These are phyloP conservation scores for Umbelopsis vinacea DNA, from an alignment of 192 early-diverging fungal genomes.

Conservation along the genomic window DNA sequence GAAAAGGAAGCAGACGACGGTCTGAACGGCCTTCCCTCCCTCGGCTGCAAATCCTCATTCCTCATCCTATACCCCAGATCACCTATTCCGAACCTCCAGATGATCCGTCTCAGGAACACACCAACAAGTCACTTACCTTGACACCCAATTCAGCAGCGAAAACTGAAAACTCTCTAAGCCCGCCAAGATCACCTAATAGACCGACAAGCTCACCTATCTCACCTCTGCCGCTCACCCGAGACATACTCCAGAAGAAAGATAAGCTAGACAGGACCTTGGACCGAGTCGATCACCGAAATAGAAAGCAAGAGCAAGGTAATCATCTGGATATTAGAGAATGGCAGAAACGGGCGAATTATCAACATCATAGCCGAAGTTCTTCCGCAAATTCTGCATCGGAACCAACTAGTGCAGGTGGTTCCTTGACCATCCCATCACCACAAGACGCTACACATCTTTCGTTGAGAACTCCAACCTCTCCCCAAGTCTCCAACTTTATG, in stretches of 20 bases:
- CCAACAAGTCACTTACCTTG: neutral
- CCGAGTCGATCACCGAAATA: neutral
- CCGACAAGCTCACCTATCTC: constrained; percentile 2
- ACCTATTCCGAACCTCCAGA: constrained; percentile 18
- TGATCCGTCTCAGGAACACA: constrained; percentile 7
- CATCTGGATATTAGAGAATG: constrained; percentile 14
- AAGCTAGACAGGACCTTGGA: constrained; percentile 29
- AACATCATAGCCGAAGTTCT: constrained; percentile 11
- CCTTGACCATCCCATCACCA: constrained; percentile 15
- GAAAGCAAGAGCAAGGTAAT: neutral
- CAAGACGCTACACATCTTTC: neutral
- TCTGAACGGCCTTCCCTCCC: neutral
- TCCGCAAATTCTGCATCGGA: constrained; percentile 22
- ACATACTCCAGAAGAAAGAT: constrained; percentile 31
- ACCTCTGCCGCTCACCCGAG: constrained; percentile 39
- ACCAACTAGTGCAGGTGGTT: constrained; percentile 29
- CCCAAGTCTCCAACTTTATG: neutral
- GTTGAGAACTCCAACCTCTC: neutral
- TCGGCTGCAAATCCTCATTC: constrained; percentile 16
- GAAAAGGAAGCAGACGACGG: constrained; percentile 8
- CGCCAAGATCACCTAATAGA: constrained; percentile 2
- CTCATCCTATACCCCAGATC: constrained; percentile 19
- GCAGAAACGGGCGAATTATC: constrained; percentile 4
- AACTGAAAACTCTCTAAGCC: constrained; percentile 3
- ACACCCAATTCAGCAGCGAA: neutral